Conservation (phyloP, 306 rosid species). For the Lathyrus sativus region DNA sequence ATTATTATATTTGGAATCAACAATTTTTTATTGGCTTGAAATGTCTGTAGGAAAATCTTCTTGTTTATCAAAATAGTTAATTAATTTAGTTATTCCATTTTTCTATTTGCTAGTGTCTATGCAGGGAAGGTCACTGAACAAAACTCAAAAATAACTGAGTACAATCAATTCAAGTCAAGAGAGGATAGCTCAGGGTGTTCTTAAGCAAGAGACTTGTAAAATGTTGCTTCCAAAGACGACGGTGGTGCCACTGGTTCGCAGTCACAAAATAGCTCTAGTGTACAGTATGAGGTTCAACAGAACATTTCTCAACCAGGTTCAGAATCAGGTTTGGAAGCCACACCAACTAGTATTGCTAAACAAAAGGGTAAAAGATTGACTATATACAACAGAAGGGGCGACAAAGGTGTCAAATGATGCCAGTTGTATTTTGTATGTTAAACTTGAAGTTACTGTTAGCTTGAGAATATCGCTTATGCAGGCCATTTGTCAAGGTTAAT, state of each 20-base stretch:
- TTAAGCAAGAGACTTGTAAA: slow-evolving; percentile 45
- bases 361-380: slow-evolving; percentile 49
- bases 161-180: slow-evolving; percentile 41
- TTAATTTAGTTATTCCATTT: no score
- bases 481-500: no score
- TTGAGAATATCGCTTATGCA: no score
- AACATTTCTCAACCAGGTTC: slow-evolving; percentile 44
- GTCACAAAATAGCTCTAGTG: slow-evolving; percentile 58
- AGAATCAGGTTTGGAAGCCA: no score
- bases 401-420: slow-evolving; percentile 52
- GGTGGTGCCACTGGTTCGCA: slow-evolving; percentile 44
- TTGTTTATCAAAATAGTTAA: no score
- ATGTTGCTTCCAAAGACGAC: slow-evolving; percentile 40
- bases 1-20: slow-evolving; percentile 21
- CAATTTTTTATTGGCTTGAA: slow-evolving; percentile 29
- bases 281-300: slow-evolving; percentile 45
- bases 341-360: slow-evolving; percentile 37
- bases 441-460: no score
- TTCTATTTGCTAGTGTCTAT: no score
- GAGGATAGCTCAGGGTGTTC: slow-evolving; percentile 37
- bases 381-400: slow-evolving; percentile 55
- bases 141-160: slow-evolving; percentile 33
- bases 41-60: no score
- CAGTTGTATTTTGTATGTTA: slow-evolving; percentile 33
- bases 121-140: no score